phyloP scores from a whole-genome alignment of 176 grass and related monocot genomes.

The Elymus sibiricus region DNA sequence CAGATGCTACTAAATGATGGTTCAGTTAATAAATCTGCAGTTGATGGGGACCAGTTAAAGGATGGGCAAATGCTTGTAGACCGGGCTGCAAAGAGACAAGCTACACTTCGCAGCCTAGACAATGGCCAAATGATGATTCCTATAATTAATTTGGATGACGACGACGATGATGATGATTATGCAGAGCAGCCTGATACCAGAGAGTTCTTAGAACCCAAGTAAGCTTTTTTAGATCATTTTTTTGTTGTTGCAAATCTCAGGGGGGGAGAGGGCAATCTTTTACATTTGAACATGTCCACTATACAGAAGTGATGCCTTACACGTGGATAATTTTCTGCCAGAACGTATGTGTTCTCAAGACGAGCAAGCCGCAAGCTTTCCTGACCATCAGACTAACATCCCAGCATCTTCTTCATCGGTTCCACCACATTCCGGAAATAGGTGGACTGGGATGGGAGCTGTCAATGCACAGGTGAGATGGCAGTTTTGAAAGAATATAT shows the following conservation, averaged over 20 bases:
- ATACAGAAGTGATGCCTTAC: slow-evolving; percentile 29
- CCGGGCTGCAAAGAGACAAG: slow-evolving; percentile 10
- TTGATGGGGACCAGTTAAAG: background rate
- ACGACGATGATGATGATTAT: slow-evolving; percentile 27
- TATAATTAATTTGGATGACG: slow-evolving; percentile 47
- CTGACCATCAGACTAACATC: slow-evolving; percentile 26
- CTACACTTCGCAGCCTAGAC: background rate
- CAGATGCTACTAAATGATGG: slow-evolving; percentile 11
- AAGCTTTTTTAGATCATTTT: slow-evolving; percentile 16
- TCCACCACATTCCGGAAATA: slow-evolving; percentile 21
- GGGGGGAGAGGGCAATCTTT: slow-evolving; percentile 17
- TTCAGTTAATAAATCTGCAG: background rate
- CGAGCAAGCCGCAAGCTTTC: slow-evolving; percentile 20
- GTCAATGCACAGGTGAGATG: slow-evolving; percentile 41
- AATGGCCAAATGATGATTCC: slow-evolving; percentile 24
- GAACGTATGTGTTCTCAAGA: slow-evolving; percentile 27
- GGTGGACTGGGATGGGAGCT: slow-evolving; percentile 27
- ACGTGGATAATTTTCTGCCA: slow-evolving; percentile 17
- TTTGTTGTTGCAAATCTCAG: background rate
- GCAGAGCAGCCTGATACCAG: slow-evolving; percentile 33
- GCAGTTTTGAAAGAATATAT: background rate
- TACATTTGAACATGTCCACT: slow-evolving; percentile 26
- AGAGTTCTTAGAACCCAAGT: slow-evolving; percentile 38
- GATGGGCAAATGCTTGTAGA: slow-evolving; percentile 23
- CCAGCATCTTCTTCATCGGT: slow-evolving; percentile 1